phyloP scores from a whole-genome alignment of 495 filamentous ascomycete species.

The Neurospora discreta region DNA sequence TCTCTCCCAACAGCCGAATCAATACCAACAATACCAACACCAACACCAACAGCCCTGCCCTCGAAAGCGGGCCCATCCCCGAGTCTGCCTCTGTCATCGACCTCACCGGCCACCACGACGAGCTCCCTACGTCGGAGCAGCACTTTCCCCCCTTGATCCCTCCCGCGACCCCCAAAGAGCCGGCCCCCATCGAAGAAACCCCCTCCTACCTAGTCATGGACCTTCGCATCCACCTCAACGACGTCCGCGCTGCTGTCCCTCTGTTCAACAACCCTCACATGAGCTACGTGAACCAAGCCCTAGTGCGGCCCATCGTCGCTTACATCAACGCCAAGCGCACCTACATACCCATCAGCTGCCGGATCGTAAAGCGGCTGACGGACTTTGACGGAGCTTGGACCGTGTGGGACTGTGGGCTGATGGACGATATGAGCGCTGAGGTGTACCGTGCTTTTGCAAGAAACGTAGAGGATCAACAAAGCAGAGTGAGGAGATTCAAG shows the following conservation, averaged over 20 bases:
- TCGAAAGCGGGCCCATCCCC: neutral
- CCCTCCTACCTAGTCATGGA: conserved; percentile 80
- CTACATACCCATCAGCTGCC: conserved; percentile 90
- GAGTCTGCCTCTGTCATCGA: neutral
- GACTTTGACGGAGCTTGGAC: conserved; percentile 98
- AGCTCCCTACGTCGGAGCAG: conserved; percentile 1
- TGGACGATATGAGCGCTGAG: conserved; percentile 93
- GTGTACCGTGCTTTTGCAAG: conserved; percentile 86
- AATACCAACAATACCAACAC: neutral
- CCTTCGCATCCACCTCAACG: conserved; percentile 78
- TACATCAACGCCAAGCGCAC: conserved; percentile 92
- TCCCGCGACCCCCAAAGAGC: neutral
- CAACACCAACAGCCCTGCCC: conserved; percentile 2
- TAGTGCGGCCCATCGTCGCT: conserved; percentile 93
- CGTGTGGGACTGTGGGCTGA: conserved; percentile 81
- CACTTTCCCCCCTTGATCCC: neutral
- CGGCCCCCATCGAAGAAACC: conserved; percentile 28
- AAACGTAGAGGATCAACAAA: conserved; percentile 77
- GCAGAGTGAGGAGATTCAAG: conserved; percentile 74
- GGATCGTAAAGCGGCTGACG: conserved; percentile 71
- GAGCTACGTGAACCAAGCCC: conserved; percentile 90
- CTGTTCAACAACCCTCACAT: conserved; percentile 75
- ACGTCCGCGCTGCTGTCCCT: conserved; percentile 81
- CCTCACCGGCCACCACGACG: neutral
- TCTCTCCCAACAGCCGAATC: conserved; percentile 8